These are phyloP conservation scores for Vitis labrusca DNA, from an alignment of 164 flowering plant genomes.

Conservation along the genomic window DNA sequence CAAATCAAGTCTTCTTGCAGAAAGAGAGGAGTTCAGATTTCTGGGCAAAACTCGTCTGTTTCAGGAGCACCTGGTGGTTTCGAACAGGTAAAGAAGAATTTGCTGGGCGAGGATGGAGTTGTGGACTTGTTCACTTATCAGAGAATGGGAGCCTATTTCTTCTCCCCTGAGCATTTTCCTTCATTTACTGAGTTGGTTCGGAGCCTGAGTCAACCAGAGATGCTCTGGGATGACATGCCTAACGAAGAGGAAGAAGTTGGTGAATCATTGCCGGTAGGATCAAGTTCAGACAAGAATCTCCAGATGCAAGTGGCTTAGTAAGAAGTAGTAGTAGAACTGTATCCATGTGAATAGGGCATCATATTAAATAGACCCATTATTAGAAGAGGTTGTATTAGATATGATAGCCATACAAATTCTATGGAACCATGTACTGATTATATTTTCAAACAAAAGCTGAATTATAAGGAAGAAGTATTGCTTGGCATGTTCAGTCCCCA, in stretches of 20 bases:
- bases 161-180: slow-evolving; percentile 87
- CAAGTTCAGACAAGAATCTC: slow-evolving; percentile 21
- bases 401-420: too few species aligned
- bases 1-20: slow-evolving; percentile 55
- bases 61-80: slow-evolving; percentile 35
- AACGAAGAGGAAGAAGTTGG: slow-evolving; percentile 16
- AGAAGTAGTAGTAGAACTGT: neutral
- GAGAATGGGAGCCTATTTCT: slow-evolving; percentile 94
- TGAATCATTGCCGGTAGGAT: slow-evolving; percentile 7
- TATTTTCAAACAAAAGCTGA: too few species aligned
- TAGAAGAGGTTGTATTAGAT: too few species aligned
- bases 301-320: slow-evolving; percentile 44
- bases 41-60: slow-evolving; percentile 59
- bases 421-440: too few species aligned
- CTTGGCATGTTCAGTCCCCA: too few species aligned
- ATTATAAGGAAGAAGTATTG: too few species aligned
- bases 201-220: slow-evolving; percentile 37
- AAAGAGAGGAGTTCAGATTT: slow-evolving; percentile 50
- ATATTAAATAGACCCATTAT: too few species aligned
- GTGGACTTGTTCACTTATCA: slow-evolving; percentile 68
- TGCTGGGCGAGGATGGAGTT: slow-evolving; percentile 30
- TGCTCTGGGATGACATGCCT: slow-evolving; percentile 57
- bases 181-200: slow-evolving; percentile 60
- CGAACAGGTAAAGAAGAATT: slow-evolving; percentile 51
- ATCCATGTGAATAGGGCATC: neutral